Conservation (phyloP, 192 early-diverging fungal species). For the Podila horticola region DNA sequence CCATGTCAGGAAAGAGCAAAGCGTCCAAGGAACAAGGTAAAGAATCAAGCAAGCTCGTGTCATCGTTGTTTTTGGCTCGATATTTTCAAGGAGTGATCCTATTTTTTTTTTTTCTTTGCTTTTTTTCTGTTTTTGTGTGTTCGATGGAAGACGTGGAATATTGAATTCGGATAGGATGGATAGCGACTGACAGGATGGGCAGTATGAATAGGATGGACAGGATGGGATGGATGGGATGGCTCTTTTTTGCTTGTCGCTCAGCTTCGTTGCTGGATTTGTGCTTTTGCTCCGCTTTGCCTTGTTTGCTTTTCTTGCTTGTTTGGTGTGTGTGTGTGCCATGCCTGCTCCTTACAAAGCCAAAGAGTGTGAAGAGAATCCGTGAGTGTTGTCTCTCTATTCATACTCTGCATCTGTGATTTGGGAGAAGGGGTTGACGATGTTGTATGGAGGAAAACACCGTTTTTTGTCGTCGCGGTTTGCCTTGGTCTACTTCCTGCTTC, state of each 20-base stretch:
- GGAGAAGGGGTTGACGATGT: neutral
- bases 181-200: neutral
- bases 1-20: conserved; percentile 51
- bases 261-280: too few relatives aligned
- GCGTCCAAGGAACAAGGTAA: conserved; percentile 52
- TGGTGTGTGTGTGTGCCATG: too few relatives aligned
- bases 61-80: neutral
- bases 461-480: too few relatives aligned
- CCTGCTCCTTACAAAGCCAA: too few relatives aligned
- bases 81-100: neutral
- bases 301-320: too few relatives aligned
- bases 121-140: neutral
- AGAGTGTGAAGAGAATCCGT: too few relatives aligned
- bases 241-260: too few relatives aligned
- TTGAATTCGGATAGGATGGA: neutral
- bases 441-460: neutral
- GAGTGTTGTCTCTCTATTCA: neutral
- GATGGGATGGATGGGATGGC: neutral
- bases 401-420: neutral
- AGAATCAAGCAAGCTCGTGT: neutral
- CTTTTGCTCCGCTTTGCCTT: too few relatives aligned
- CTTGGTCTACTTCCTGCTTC: too few relatives aligned
- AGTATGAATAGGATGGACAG: neutral
- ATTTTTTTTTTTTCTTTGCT: neutral
- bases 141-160: conserved; percentile 3